Evolutionary conservation across 768 basidiomycete species (phyloP).

Genomic region (Suillus luteus): DNA sequence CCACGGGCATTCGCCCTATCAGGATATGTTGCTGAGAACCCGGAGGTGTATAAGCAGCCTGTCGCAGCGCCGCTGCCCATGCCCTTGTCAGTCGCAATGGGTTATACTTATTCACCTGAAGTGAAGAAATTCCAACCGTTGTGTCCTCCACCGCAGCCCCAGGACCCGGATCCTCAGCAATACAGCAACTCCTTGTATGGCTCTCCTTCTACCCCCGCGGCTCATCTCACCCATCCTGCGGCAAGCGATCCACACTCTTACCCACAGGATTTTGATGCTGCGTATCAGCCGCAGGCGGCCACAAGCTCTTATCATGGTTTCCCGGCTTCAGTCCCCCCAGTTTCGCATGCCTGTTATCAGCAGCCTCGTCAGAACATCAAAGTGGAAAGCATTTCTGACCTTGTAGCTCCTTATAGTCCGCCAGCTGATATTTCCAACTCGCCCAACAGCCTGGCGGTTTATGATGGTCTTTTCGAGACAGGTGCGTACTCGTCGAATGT

Average conservation of each 20-base stretch:
- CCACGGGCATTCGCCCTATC: slow-evolving; percentile 28
- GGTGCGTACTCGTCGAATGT: slow-evolving; percentile 25
- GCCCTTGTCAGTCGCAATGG: slow-evolving; percentile 35
- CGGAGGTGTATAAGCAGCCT: slow-evolving; percentile 36
- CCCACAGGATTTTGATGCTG: slow-evolving; percentile 29
- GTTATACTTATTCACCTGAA: slow-evolving; percentile 34
- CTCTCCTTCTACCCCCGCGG: slow-evolving; percentile 17
- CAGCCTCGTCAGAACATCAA: slow-evolving; percentile 27
- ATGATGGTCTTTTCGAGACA: slow-evolving; percentile 27
- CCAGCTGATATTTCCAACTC: slow-evolving; percentile 26
- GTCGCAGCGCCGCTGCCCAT: slow-evolving; percentile 34
- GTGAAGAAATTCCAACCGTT: slow-evolving; percentile 39
- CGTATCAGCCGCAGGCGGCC: slow-evolving; percentile 24
- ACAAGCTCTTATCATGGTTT: slow-evolving; percentile 27
- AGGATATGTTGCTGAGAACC: slow-evolving; percentile 23
- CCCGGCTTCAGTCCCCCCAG: slow-evolving; percentile 23
- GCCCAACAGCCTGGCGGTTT: slow-evolving; percentile 24
- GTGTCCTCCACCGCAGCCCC: slow-evolving; percentile 35
- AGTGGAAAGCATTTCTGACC: slow-evolving; percentile 32
- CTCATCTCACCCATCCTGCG: slow-evolving; percentile 18
- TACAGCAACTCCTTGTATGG: slow-evolving; percentile 19
- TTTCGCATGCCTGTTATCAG: slow-evolving; percentile 22
- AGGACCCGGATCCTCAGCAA: slow-evolving; percentile 25
- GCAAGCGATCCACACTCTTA: slow-evolving; percentile 23
- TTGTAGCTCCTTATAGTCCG: slow-evolving; percentile 21